Base-by-base conservation (phyloP, 1,284 basidiomycete genomes). In the Pseudozyma tsukubaensis region DNA sequence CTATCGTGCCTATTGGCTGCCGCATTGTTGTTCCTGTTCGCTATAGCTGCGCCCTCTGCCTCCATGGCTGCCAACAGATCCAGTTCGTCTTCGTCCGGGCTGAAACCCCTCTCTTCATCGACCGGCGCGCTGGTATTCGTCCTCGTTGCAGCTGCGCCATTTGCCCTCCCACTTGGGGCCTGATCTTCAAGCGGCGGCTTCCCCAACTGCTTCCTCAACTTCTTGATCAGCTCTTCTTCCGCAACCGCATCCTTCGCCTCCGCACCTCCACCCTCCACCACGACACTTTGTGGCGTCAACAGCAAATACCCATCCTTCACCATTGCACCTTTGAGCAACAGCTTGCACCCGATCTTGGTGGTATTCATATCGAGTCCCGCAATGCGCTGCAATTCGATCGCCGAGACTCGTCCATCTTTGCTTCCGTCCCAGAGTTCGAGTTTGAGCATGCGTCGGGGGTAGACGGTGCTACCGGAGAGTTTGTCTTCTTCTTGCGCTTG, bases 371-470 rank as follows among this genome's bases (percentile, higher is more conserved):
- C 72, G 10, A 71, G 59, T 1, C 40, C 64, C 7, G 50, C 4
- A 14, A 75, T 47, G 7, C 64, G 44, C n/a, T 75, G 53, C 56
- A 54, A 12, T 32, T 75, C 72, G 40, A 75, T 59, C 24, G 60
- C 72, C 18, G 12, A 19, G 1, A 98, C 95, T 79, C 93, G 95
- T 32, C 97, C 94, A 0, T 92, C 92, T 0, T 91, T 92, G 75
- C 97, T 94, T 0, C 94, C 93, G 83, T 95, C 95, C 64, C 91
- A 89, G 77, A 99, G 86, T 3, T 92, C 92, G 12, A 90, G 92
- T 19, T 90, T 92, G 39, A 99, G 87, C 47, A 99, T 88, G 83
- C 98, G 98, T 86, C 98, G 97, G 2, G 96, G 97, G 69, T 97
- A 87, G 50, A 99, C 94, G 76, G 94, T 94, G 0, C 93, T 94